Base-by-base conservation (phyloP, 1,139 yeast species). In the Hyphopichia wangnamkhiaoensis region DNA sequence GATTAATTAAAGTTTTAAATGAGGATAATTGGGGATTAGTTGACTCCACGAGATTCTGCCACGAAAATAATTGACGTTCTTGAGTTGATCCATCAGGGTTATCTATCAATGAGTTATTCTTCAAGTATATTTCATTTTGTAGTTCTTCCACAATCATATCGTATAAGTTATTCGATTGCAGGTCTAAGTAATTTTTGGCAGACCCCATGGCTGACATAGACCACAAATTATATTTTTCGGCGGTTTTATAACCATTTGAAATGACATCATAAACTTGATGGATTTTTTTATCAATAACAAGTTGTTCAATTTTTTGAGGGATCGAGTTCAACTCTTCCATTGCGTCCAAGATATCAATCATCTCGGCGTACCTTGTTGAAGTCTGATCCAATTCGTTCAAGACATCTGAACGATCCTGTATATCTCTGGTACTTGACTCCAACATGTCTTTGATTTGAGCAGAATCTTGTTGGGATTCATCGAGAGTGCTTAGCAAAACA, bases 141-240 rank as follows among this genome's bases (percentile, higher is more conserved):
- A 90, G 65, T 55, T 90, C 96, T 47, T 87, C 96, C 16, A 88
- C 68, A 20, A 90, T 68, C 53, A 80, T 80, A 41, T 84, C 89
- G 52, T 85, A 84, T 34, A 91, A 61, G 38, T 75, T 74, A 53
- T 71, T 82, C 31, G 82, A 80, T 51, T 87, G 95, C 5, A 74
- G 57, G 36, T 79, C 79, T 28, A 89, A 65, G 48, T 82, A 83
- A 28, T 69, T 70, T 44, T 76, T 80, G 12, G 83, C 64, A 4
- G 81, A 74, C 32, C 64, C 63, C 60, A 89, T 68, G 0, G 87
- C 82, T 0, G 84, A 74, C 24, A 89, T 65, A 27, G 75, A 65
- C 79, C 88, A 80, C 39, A 89, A 60, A 33, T 75, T 75, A 50
- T 81, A 80, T 39, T 72, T 66, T 27, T 81, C 82, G 1, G 87